These are phyloP conservation scores for Pythium guiyangense DNA, from an alignment of 352 stramenopile species.

Conservation along the genomic window DNA sequence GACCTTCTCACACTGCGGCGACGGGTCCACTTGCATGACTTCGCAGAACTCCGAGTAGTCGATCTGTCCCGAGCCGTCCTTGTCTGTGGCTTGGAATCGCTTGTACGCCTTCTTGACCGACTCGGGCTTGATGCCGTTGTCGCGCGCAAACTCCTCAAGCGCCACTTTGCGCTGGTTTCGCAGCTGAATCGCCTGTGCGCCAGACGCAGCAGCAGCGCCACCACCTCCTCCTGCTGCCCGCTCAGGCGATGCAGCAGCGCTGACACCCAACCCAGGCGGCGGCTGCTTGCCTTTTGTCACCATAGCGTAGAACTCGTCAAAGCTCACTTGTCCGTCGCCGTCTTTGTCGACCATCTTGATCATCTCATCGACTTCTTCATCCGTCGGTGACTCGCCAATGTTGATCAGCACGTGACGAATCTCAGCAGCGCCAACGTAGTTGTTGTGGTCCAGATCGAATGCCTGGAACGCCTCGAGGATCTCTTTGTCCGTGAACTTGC, in stretches of 20 bases:
- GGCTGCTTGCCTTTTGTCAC: slow-evolving; percentile 92
- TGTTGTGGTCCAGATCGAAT: too few species aligned
- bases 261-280: slow-evolving; percentile 74
- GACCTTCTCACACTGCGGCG: slow-evolving; percentile 88
- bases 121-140: slow-evolving; percentile 95
- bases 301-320: slow-evolving; percentile 96
- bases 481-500: slow-evolving; percentile 96
- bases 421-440: too few species aligned
- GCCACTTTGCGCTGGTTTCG: slow-evolving; percentile 90
- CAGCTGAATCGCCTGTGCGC: slow-evolving; percentile 84
- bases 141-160: slow-evolving; percentile 91
- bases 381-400: too few species aligned
- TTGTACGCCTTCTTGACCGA: slow-evolving; percentile 97
- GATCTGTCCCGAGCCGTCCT: slow-evolving; percentile 93
- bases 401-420: too few species aligned
- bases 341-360: too few species aligned
- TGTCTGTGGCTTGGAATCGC: slow-evolving; percentile 93
- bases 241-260: slow-evolving; percentile 20
- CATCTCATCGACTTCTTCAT: too few species aligned
- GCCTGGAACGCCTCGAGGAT: too few species aligned
- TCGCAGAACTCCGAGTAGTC: slow-evolving; percentile 98
- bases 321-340: too few species aligned
- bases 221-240: slow-evolving; percentile 27
- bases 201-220: slow-evolving; percentile 22
- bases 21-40: slow-evolving; percentile 92